Evolutionary conservation across 495 filamentous ascomycete species (phyloP).

Genomic region (Tuber magnatum): DNA sequence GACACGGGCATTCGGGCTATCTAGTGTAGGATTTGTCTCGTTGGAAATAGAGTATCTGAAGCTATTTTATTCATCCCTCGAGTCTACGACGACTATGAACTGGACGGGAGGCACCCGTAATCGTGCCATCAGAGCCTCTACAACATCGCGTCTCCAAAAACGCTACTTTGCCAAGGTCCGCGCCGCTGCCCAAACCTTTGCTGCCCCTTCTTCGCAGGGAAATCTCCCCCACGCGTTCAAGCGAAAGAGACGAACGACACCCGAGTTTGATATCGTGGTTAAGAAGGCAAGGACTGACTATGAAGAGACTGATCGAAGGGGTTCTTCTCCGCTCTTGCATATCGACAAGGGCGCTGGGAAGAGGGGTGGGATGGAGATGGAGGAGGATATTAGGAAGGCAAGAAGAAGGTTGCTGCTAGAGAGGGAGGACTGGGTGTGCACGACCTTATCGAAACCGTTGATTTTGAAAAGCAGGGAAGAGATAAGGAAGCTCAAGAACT

Average conservation of each 20-base stretch:
- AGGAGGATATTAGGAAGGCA: slow-evolving; percentile 2
- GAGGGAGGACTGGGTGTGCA: slow-evolving; percentile 32
- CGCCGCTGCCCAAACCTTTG: slow-evolving; percentile 13
- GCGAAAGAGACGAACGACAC: slow-evolving; percentile 7
- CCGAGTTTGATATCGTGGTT: slow-evolving; percentile 24
- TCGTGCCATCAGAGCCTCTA: slow-evolving; percentile 18
- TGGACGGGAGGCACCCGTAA: slow-evolving; percentile 30
- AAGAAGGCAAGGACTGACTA: neutral
- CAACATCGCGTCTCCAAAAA: slow-evolving; percentile 26
- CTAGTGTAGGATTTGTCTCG: neutral
- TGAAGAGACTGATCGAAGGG: neutral
- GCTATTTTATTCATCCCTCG: neutral
- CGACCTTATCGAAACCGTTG: slow-evolving; percentile 21
- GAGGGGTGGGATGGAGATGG: neutral
- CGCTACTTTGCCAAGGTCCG: slow-evolving; percentile 31
- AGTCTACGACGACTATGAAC: slow-evolving; percentile 11
- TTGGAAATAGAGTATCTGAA: neutral
- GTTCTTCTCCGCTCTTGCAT: neutral
- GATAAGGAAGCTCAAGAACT: neutral
- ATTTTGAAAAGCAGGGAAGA: slow-evolving; percentile 16
- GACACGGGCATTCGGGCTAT: neutral
- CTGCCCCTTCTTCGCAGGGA: slow-evolving; percentile 3
- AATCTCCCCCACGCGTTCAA: neutral
- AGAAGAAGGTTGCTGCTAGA: slow-evolving; percentile 27
- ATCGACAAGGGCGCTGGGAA: neutral